These are phyloP conservation scores for Cutaneotrichosporon sp. DNA, from an alignment of 1,284 basidiomycete genomes.

Conservation along the genomic window DNA sequence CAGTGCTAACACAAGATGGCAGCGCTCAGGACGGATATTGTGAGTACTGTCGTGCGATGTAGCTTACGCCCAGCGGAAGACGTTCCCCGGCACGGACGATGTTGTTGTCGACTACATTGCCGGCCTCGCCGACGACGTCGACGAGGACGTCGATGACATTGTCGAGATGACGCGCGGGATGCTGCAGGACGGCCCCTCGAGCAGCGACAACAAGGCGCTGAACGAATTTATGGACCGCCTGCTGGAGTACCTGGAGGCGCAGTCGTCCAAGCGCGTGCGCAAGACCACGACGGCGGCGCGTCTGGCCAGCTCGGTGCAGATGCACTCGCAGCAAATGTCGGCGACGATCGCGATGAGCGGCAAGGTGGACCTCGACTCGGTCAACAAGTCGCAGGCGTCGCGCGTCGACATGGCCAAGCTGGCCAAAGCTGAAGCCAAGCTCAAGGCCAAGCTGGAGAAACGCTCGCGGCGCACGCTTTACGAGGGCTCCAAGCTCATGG, in stretches of 20 bases:
- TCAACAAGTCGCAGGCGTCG: constrained; percentile 89
- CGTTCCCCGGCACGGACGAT: constrained; percentile 84
- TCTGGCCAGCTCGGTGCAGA: constrained; percentile 90
- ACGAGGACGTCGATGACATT: constrained; percentile 77
- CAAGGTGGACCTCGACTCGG: constrained; percentile 86
- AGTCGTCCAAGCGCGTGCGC: constrained; percentile 57
- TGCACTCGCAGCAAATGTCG: constrained; percentile 75
- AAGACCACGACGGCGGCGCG: constrained; percentile 55
- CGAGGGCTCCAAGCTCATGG: constrained; percentile 91
- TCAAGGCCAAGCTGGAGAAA: constrained; percentile 97
- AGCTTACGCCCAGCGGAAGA: constrained; percentile 50
- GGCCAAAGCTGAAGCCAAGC: constrained; percentile 97
- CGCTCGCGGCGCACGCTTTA: constrained; percentile 81
- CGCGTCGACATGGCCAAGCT: constrained; percentile 97
- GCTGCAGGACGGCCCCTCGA: constrained; percentile 50
- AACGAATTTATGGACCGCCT: constrained; percentile 56
- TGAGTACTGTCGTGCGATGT: constrained; percentile 1
- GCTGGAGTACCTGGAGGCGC: constrained; percentile 59
- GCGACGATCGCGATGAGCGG: constrained; percentile 77
- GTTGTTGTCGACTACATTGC: constrained; percentile 88
- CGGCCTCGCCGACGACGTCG: constrained; percentile 86
- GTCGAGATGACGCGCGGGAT: constrained; percentile 71
- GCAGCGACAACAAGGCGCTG: constrained; percentile 37
- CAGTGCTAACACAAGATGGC: constrained; percentile 20
- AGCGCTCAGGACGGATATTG: constrained; percentile 27